Percentiles rank a stretch among this genome's conserved stretches.
These are phyloP conservation scores for Seiridium cupressi DNA, from an alignment of 2,329 filamentous ascomycete species.

Conservation along the genomic window DNA sequence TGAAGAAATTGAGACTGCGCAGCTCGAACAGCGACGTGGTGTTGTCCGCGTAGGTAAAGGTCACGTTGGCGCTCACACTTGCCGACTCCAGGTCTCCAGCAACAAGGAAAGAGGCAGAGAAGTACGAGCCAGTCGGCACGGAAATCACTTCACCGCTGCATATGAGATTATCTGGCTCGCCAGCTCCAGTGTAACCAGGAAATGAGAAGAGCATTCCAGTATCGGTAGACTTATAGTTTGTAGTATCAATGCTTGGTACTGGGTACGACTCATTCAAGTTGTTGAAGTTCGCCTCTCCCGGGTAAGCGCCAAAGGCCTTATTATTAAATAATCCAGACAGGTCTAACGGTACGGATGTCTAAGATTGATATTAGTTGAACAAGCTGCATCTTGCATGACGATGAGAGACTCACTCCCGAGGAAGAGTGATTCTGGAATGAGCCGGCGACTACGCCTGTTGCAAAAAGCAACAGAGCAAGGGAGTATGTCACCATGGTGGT, in stretches of 20 bases:
- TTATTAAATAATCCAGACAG: conserved; percentile 42
- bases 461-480: not conserved
- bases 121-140: conserved; percentile 31
- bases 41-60: conserved; percentile 40
- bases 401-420: not conserved
- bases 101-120: conserved; percentile 41
- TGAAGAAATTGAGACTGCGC: conserved; percentile 41
- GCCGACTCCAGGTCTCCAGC: conserved; percentile 37
- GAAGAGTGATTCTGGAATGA: not conserved
- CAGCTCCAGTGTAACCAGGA: conserved; percentile 37
- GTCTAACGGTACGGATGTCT: conserved; percentile 27
- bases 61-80: conserved; percentile 37
- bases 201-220: conserved; percentile 41
- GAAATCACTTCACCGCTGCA: conserved; percentile 37
- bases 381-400: not conserved
- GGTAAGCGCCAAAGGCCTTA: conserved; percentile 41
- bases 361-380: not conserved
- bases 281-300: conserved; percentile 46
- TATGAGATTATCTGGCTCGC: conserved; percentile 39
- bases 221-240: conserved; percentile 34
- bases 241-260: conserved; percentile 23
- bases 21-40: conserved; percentile 37
- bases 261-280: conserved; percentile 39
- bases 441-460: not conserved
- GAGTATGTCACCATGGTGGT: not conserved